These are phyloP conservation scores for Hortiboletus campestris DNA, from an alignment of 768 basidiomycete species.

Conservation along the genomic window DNA sequence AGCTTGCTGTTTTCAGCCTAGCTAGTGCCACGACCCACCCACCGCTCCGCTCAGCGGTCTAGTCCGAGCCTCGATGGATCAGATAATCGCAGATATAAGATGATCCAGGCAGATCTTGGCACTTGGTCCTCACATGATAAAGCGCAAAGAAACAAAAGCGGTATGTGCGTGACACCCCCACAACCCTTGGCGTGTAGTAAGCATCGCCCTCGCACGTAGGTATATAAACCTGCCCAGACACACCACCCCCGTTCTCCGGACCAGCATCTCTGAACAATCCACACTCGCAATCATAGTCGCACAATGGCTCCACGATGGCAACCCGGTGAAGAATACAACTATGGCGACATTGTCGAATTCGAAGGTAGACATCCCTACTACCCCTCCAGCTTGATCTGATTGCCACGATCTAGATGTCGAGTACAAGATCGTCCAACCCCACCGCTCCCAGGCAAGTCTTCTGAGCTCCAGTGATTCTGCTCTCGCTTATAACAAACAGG, in stretches of 20 bases:
- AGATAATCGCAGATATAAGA: constrained; percentile 21
- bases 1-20: not conserved
- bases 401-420: constrained; percentile 34
- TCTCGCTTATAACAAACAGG: constrained; percentile 33
- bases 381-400: constrained; percentile 6
- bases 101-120: constrained; percentile 4
- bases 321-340: constrained; percentile 60
- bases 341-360: constrained; percentile 53
- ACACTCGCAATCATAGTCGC: not conserved
- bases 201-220: constrained; percentile 4
- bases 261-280: constrained; percentile 5
- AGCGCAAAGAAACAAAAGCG: not conserved
- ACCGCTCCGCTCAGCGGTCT: no score
- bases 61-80: constrained; percentile 22
- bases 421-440: constrained; percentile 73
- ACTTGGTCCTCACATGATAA: not conserved
- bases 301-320: constrained; percentile 53
- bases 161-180: not conserved
- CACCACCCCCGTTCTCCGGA: not conserved
- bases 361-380: constrained; percentile 40
- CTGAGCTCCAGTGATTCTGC: not conserved
- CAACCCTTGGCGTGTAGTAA: not conserved
- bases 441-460: constrained; percentile 57
- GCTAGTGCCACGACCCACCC: no score
- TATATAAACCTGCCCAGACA: constrained; percentile 20